Evolutionary conservation across 495 filamentous ascomycete genomes (phyloP), one percentile per base, ranked within the genome.

Genomic region (Xylona heveae): DNA sequence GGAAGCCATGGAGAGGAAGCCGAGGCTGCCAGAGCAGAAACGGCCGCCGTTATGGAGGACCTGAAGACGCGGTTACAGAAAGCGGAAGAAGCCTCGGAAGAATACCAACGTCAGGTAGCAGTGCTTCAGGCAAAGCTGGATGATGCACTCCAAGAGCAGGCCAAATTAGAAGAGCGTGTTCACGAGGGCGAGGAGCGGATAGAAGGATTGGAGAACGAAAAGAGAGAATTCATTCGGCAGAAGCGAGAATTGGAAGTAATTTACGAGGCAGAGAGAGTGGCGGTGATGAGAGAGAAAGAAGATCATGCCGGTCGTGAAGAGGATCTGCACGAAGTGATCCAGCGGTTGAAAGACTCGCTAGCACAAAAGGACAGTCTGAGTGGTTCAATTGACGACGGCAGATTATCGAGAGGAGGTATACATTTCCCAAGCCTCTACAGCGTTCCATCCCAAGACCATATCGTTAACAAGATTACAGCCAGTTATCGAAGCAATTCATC

Each of bases 251-350:
- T 91, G 51, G 82, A 93, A 48, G 68, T 68, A 35, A 78, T 83
- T 21, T 85, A 88, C 52, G 85, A 94, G 51, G 63, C 72, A 28
- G 88, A 97, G 54, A 69, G 84, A 25, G 79, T 69, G 48, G 68
- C 78, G 24, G 75, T 85, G 63, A 70, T 78, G 43, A 76, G 78
- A 51, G 85, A 94, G 52, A 83, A 83, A 58, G 79, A 92, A 35
- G 80, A 91, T 39, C 77, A 82, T 55, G 57, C 62, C 21, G 71
- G 71, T 39, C 61, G 72, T 25, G 80, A 91, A 45, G 82, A 92
- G 48, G 83, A 90, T 44, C 68, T 94, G 64, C 79, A 85, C 50
- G 58, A 66, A 18, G 74, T 78, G 23, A 80, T 94, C 45, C 78
- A 91, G 53, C 64, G 85, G 30, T 54, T 95, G 34, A 94, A 92